phyloP scores from a whole-genome alignment of 768 basidiomycete genomes.

The Butyriboletus loyo region DNA sequence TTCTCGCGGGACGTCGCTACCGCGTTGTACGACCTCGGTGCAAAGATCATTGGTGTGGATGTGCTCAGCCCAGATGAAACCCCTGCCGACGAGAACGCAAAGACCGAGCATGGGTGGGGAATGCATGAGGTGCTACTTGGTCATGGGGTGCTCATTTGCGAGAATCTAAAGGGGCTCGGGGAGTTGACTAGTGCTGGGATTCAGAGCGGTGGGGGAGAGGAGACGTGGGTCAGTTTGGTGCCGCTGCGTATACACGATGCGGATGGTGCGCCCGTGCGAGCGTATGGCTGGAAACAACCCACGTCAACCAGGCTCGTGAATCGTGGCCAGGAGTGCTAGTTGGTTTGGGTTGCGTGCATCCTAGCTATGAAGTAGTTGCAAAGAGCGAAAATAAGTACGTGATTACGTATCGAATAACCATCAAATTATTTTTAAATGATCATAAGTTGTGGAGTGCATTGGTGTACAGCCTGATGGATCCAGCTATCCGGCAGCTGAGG shows the following conservation, averaged over 20 bases:
- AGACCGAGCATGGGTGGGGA: conserved; percentile 34
- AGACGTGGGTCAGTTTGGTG: conserved; percentile 50
- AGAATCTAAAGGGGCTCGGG: conserved; percentile 62
- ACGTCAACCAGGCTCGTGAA: background rate
- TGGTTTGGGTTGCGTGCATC: too few relatives aligned
- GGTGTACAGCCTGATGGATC: too few relatives aligned
- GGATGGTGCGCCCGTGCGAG: conserved; percentile 73
- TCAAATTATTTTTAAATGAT: background rate
- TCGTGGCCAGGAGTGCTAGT: too few relatives aligned
- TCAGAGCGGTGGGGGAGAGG: conserved; percentile 5
- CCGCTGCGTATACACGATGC: conserved; percentile 56
- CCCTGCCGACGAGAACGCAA: conserved; percentile 10
- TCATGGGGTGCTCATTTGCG: conserved; percentile 60
- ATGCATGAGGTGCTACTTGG: conserved; percentile 64
- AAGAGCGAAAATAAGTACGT: too few relatives aligned
- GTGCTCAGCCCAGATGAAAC: conserved; percentile 68
- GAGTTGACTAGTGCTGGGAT: conserved; percentile 28
- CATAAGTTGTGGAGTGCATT: background rate
- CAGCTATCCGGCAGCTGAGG: background rate
- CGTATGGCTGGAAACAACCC: conserved; percentile 49
- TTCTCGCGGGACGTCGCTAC: conserved; percentile 52
- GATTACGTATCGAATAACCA: too few relatives aligned
- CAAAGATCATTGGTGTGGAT: conserved; percentile 61
- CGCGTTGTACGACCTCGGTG: conserved; percentile 47
- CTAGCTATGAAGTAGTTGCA: too few relatives aligned